Conservation (phyloP, 208 protist genomes). For the Porcisia hertigi region DNA sequence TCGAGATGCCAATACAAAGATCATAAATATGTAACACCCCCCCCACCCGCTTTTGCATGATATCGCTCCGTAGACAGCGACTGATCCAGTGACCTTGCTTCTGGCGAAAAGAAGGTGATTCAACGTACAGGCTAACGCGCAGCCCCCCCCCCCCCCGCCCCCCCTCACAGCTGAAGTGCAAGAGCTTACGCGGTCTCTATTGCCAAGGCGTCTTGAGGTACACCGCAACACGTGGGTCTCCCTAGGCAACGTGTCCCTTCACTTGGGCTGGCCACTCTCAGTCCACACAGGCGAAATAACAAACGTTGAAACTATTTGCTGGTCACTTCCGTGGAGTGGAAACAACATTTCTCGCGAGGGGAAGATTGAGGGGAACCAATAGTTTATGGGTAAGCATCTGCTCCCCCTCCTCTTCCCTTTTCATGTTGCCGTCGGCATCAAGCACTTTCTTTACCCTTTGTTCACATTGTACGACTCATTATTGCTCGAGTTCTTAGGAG, state of each 20-base stretch:
- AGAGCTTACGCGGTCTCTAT: not conserved
- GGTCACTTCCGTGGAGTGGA: not conserved
- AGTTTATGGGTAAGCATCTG: not conserved
- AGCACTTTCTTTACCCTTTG: not conserved
- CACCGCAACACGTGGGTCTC: too few species aligned
- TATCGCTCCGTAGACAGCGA: too few species aligned
- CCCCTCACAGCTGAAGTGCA: not conserved
- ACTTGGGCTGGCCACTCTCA: not conserved
- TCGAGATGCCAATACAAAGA: too few species aligned
- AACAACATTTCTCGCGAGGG: not conserved
- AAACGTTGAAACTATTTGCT: not conserved
- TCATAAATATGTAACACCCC: too few species aligned
- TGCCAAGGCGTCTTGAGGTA: not conserved
- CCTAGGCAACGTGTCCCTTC: not conserved
- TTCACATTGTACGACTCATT: not conserved
- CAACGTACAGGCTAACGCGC: too few species aligned
- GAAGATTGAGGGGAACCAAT: not conserved
- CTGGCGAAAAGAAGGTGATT: too few species aligned
- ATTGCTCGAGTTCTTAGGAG: not conserved
- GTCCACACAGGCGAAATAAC: too few species aligned
- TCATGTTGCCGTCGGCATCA: not conserved
- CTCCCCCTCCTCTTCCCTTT: not conserved
- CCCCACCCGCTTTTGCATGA: too few species aligned
- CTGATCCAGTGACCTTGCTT: too few species aligned
- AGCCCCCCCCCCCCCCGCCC: too few species aligned